These are phyloP conservation scores for Fusarium penzigii DNA, from an alignment of 2,329 filamentous ascomycete species.

Conservation along the genomic window DNA sequence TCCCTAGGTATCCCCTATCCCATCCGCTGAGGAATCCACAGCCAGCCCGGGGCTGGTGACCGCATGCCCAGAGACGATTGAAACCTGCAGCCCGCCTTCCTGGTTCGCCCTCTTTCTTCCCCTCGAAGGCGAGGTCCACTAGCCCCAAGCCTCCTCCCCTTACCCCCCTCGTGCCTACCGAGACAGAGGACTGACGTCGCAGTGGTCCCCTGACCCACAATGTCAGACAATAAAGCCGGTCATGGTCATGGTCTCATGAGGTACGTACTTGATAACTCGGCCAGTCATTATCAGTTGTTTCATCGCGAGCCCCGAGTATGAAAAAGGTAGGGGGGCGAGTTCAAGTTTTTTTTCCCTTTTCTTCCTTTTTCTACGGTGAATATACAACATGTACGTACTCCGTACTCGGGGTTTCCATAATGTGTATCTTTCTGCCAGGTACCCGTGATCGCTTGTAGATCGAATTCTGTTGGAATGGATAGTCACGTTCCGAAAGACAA, in stretches of 20 bases:
- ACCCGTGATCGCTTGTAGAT: background rate
- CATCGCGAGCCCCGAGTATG: background rate
- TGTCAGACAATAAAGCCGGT: background rate
- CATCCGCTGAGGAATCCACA: constrained; percentile 8
- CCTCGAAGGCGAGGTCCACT: constrained; percentile 5
- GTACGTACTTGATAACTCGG: background rate
- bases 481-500: background rate
- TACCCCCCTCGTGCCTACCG: constrained; percentile 6
- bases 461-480: background rate
- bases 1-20: background rate
- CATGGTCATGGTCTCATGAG: background rate
- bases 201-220: constrained; percentile 21
- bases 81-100: no score
- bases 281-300: background rate
- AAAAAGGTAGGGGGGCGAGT: background rate
- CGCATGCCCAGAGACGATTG: no score
- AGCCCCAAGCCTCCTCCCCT: background rate
- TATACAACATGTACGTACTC: no score
- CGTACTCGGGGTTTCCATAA: background rate
- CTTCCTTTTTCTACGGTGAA: no score
- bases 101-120: background rate
- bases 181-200: constrained; percentile 16
- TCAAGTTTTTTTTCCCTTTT: no score
- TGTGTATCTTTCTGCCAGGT: background rate
- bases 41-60: constrained; percentile 8